Percentiles rank a stretch among this genome's conserved stretches.
Conservation (phyloP, 495 filamentous ascomycete genomes). For the Annulohypoxylon moriforme region DNA sequence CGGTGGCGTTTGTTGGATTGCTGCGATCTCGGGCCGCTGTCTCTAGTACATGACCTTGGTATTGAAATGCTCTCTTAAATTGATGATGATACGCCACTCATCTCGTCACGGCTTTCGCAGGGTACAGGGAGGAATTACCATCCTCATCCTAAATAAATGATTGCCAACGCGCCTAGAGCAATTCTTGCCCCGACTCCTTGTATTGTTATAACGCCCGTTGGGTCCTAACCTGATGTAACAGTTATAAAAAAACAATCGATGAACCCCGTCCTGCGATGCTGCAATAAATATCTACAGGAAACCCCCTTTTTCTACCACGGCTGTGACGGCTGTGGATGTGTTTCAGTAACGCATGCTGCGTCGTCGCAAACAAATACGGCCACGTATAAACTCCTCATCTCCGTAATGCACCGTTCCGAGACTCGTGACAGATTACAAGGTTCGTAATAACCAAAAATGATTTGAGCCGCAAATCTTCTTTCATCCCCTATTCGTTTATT, state of each 20-base stretch:
- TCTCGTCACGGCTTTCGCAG: not conserved
- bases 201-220: constrained; percentile 23
- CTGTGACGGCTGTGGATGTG: constrained; percentile 30
- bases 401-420: constrained; percentile 39
- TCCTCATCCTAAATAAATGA: constrained; percentile 14
- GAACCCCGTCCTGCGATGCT: constrained; percentile 38
- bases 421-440: constrained; percentile 44
- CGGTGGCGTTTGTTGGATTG: constrained; percentile 22
- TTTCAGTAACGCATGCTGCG: constrained; percentile 33
- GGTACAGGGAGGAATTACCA: not conserved
- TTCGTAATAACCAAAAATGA: constrained; percentile 39
- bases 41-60: constrained; percentile 2
- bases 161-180: constrained; percentile 23
- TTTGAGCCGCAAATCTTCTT: constrained; percentile 28
- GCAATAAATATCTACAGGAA: constrained; percentile 44
- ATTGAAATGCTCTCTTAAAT: not conserved
- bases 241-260: constrained; percentile 13
- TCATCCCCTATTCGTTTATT: constrained; percentile 80
- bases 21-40: constrained; percentile 9
- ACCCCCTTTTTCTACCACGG: constrained; percentile 19
- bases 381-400: constrained; percentile 34
- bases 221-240: constrained; percentile 19
- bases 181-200: constrained; percentile 11
- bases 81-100: constrained; percentile 5
- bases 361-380: constrained; percentile 25